These are phyloP conservation scores for Fusarium sp. DNA, from an alignment of 2,329 filamentous ascomycete genomes.

Conservation along the genomic window DNA sequence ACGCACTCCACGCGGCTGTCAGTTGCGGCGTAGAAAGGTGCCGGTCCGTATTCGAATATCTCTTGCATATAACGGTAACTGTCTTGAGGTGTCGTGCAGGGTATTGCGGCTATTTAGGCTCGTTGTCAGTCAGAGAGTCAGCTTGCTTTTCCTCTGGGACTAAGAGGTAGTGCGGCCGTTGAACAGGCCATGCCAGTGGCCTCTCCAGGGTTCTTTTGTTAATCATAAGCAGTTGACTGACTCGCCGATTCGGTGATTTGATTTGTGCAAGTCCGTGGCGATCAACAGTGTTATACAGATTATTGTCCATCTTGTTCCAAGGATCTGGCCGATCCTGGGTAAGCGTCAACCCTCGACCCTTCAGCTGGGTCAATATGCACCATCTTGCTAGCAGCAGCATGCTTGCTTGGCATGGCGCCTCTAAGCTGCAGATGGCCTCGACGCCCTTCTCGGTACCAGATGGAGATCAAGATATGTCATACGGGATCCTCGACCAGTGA, in stretches of 20 bases:
- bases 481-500: constrained; percentile 24
- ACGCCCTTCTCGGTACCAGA: background rate
- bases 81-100: background rate
- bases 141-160: constrained; percentile 23
- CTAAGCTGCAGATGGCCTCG: constrained; percentile 36
- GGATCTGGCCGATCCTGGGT: constrained; percentile 16
- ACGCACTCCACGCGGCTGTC: constrained; percentile 30
- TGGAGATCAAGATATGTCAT: constrained; percentile 32
- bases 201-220: background rate
- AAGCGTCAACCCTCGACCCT: constrained; percentile 33
- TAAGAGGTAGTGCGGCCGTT: constrained; percentile 27
- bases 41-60: constrained; percentile 14
- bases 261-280: background rate
- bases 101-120: constrained; percentile 2
- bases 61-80: constrained; percentile 1
- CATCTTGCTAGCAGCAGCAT: constrained; percentile 8
- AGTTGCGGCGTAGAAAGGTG: constrained; percentile 38
- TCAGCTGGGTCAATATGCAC: constrained; percentile 38
- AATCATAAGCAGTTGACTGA: constrained; percentile 16
- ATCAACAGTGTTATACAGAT: too few relatives aligned
- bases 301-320: constrained; percentile 12
- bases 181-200: constrained; percentile 5
- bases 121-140: background rate
- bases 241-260: constrained; percentile 17
- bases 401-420: constrained; percentile 7